Evolutionary conservation across 306 rosid species (phyloP), one percentile per base, ranked within the genome.

Genomic region (Argentina anserina): DNA sequence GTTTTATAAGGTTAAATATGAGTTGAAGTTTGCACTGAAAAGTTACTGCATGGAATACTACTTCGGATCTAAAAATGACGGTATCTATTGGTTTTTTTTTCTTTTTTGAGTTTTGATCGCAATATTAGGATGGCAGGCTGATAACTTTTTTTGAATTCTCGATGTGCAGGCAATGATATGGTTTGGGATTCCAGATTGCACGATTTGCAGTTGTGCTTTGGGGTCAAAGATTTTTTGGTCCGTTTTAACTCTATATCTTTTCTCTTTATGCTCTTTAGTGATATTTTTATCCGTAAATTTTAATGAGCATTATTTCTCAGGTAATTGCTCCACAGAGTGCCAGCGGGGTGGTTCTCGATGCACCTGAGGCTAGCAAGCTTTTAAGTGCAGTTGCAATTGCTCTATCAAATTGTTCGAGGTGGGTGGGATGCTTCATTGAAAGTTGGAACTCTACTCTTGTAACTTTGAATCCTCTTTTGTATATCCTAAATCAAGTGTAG

Each of bases 301-400:
- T 73, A 12, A 70, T 79, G 66, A 75, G 78, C 33, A 25, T 75
- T 41, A 33, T 67, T 72, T 81, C 17, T 75, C 80, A 94, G 98
- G 91, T 94, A 34, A 91, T 94, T 80, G 89, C 97, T 77, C 98
- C 98, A 73, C 97, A 89, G 83, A 91, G 98, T 80, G 97, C 93
- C 63, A 94, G 97, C 65, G 98, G 98, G 0, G 98, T 94, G 78
- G 88, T 94, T 82, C 97, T 94, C 72, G 98, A 91, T 72, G 87
- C 90, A 0, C 97, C 98, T 0, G 97, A 94, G 85, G 87, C 97
- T 82, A 91, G 97, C 89, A 94, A 94, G 87, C 92, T 94, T 47
- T 84, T 94, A 84, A 94, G 98, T 81, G 96, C 97, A 31, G 82
- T 94, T 76, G 98, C 97, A 62, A 94, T 94, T 89, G 98, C 97